These are phyloP conservation scores for Acidiella bohemica DNA, from an alignment of 495 filamentous ascomycete genomes.

Conservation along the genomic window DNA sequence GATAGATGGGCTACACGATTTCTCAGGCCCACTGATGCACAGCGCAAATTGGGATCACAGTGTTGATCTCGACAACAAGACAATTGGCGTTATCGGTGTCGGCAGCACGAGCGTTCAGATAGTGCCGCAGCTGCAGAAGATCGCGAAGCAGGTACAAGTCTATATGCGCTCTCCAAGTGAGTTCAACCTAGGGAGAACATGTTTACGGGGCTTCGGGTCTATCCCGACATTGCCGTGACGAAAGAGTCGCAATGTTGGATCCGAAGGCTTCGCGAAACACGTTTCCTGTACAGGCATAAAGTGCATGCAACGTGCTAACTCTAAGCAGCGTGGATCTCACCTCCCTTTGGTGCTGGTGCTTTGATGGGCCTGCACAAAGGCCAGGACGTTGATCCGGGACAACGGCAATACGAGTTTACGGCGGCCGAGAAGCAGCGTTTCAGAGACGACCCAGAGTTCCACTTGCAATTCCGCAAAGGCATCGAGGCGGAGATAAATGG, in stretches of 20 bases:
- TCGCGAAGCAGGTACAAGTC: slow-evolving; percentile 17
- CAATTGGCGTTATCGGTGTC: slow-evolving; percentile 24
- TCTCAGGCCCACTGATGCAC: slow-evolving; percentile 24
- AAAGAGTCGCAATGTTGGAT: too few species aligned
- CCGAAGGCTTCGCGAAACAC: too few species aligned
- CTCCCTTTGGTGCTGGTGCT: slow-evolving; percentile 8
- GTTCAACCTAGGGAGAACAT: too few species aligned
- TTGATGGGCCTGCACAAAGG: slow-evolving; percentile 4
- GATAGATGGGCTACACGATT: slow-evolving; percentile 21
- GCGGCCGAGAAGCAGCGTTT: slow-evolving; percentile 27
- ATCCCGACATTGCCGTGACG: too few species aligned
- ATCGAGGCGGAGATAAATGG: slow-evolving; percentile 28
- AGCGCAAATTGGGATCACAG: slow-evolving; percentile 24
- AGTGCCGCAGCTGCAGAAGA: slow-evolving; percentile 24
- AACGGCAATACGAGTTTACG: slow-evolving; percentile 21
- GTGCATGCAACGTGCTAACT: too few species aligned
- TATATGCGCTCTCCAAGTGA: slow-evolving; percentile 24
- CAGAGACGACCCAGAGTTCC: slow-evolving; percentile 25
- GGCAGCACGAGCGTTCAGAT: slow-evolving; percentile 26
- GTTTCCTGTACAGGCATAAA: too few species aligned
- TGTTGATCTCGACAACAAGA: slow-evolving; percentile 24
- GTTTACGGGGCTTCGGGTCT: too few species aligned
- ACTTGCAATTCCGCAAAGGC: slow-evolving; percentile 24
- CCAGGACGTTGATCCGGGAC: slow-evolving; percentile 12
- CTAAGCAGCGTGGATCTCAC: slow-evolving; percentile 29